Evolutionary conservation across 2,329 filamentous ascomycete species (phyloP), one percentile per base, ranked within the genome.

Genomic region (Orbilia oligospora): DNA sequence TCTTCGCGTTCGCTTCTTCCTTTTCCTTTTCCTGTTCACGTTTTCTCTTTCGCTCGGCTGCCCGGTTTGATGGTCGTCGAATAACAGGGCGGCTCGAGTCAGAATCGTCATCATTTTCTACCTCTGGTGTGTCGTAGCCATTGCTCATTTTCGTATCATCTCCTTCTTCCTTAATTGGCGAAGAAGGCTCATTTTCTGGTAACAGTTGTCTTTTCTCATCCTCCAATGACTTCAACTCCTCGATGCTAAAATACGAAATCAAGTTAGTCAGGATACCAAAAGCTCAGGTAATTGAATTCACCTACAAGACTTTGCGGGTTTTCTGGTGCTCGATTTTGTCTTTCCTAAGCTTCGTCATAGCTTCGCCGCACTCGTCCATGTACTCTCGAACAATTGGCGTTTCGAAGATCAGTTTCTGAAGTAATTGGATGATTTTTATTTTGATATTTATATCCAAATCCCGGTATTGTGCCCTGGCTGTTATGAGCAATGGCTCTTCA

Each of bases 261-360:
- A 75, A 75, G 66, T 71, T 64, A 30, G 48, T 51, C 10, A 58
- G 18, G n/a, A 22, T 10, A 58, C 16, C 6, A n/a, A 22, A 44
- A 30, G 12, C 14, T 22, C 10, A 16, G 5, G 33, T 20, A 48
- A 5, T 30, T 24, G 61, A 56, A 36, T 63, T 24, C 64, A 87
- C 88, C 85, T 86, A 89, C 86, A 87, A 85, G 81, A 86, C 85
- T 84, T 91, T 91, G 80, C 92, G 90, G 81, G 92, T 90, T 80
- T 94, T 90, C 85, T 98, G 95, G 85, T 90, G 92, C 81, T 97
- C 93, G 79, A 97, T 97, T 86, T 97, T 97, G 83, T 97, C 92
- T 84, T 99, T 99, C 63, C 96, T 91, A 83, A 97, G 93, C 69
- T 91, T 90, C 0, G 96, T 99, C 94, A 98, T 97, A 68, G 93